Conservation (phyloP, 176 grass and related monocot species). For the Poa pratensis region DNA sequence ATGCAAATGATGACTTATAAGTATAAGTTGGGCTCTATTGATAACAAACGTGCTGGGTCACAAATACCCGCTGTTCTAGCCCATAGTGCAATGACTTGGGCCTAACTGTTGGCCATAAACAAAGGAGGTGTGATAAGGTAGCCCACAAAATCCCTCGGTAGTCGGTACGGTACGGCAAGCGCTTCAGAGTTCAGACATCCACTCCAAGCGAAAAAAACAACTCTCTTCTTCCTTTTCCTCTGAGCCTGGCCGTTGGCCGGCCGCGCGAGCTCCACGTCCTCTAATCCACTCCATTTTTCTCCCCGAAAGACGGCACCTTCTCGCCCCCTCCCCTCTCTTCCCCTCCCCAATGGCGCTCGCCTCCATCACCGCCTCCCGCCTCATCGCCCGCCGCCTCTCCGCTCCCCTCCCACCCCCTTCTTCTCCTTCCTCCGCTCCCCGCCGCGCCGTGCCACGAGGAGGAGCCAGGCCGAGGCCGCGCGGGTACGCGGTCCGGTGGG, state of each 20-base stretch:
- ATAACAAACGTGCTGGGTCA: too few species aligned
- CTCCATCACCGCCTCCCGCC: conserved; percentile 35
- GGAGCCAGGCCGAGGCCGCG: neutral
- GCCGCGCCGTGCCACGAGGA: conserved; percentile 13
- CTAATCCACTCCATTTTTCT: conserved; percentile 41
- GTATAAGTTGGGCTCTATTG: too few species aligned
- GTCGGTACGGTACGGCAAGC: neutral
- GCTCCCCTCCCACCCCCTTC: conserved; percentile 13
- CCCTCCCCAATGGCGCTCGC: conserved; percentile 51
- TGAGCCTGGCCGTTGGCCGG: neutral
- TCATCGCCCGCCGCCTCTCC: conserved; percentile 6
- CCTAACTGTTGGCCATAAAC: neutral
- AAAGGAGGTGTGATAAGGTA: neutral
- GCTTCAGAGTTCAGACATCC: neutral
- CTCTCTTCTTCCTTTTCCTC: neutral
- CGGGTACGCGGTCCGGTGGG: conserved; percentile 23
- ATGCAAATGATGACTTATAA: too few species aligned
- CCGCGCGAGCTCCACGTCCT: conserved; percentile 30
- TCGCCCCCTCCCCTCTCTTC: neutral
- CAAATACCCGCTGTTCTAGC: neutral
- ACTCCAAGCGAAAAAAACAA: neutral
- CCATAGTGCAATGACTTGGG: neutral
- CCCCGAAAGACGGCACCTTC: conserved; percentile 6
- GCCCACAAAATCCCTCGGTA: neutral
- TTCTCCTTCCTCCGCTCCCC: conserved; percentile 21